phyloP scores from a whole-genome alignment of 2,329 filamentous ascomycete genomes.

The Pseudodiploospora longispora region DNA sequence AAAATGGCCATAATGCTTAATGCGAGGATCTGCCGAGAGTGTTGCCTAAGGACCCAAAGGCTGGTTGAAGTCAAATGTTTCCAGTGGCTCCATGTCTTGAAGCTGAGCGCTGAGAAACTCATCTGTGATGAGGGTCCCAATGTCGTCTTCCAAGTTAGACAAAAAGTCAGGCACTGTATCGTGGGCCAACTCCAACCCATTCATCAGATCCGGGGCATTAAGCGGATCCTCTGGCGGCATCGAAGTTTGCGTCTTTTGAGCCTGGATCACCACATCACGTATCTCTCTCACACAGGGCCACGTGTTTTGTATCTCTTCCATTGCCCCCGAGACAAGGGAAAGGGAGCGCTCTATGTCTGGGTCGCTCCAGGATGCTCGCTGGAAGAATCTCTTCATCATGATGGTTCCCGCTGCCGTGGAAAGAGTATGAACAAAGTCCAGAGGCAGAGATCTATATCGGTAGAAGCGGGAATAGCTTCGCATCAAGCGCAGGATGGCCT shows the following conservation, averaged over 20 bases:
- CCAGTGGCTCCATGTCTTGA: slow-evolving; percentile 17
- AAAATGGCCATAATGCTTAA: too few species aligned
- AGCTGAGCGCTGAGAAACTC: slow-evolving; percentile 27
- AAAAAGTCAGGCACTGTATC: slow-evolving; percentile 17
- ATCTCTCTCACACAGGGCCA: slow-evolving; percentile 39
- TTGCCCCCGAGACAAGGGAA: slow-evolving; percentile 38
- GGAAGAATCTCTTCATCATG: slow-evolving; percentile 37
- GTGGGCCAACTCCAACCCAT: slow-evolving; percentile 20
- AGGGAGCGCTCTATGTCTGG: slow-evolving; percentile 41
- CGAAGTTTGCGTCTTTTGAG: slow-evolving; percentile 21
- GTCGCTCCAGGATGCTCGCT: slow-evolving; percentile 31
- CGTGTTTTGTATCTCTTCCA: slow-evolving; percentile 43
- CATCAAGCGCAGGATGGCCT: slow-evolving; percentile 36
- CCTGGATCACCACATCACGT: slow-evolving; percentile 23
- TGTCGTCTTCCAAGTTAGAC: slow-evolving; percentile 21
- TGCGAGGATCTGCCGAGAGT: too few species aligned
- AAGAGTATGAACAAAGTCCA: slow-evolving; percentile 42
- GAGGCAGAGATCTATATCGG: slow-evolving; percentile 32
- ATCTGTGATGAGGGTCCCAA: slow-evolving; percentile 26
- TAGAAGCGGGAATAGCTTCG: slow-evolving; percentile 36
- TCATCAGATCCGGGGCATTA: slow-evolving; percentile 25
- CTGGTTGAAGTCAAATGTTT: slow-evolving; percentile 25
- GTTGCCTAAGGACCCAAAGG: not conserved
- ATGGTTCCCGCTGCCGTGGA: slow-evolving; percentile 38
- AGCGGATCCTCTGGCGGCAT: slow-evolving; percentile 24